phyloP scores from a whole-genome alignment of 2,329 filamentous ascomycete genomes.

The Trichoderma atrobrunneum region DNA sequence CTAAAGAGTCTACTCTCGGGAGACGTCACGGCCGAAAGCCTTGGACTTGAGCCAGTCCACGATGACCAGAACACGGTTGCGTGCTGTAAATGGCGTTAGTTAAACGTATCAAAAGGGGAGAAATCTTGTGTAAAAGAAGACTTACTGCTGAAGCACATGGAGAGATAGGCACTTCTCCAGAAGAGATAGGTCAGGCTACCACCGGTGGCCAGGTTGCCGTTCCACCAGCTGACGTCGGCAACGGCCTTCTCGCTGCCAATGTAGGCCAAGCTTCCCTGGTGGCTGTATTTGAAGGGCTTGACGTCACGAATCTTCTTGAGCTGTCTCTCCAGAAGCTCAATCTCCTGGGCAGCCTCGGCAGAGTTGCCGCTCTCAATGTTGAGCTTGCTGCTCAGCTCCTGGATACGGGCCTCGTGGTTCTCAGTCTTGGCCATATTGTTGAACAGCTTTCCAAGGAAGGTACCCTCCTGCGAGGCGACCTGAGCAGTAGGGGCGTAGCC shows the following conservation, averaged over 20 bases:
- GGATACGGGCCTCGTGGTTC: slow-evolving; percentile 71
- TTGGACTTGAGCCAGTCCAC: slow-evolving; percentile 98
- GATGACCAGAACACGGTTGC: slow-evolving; percentile 89
- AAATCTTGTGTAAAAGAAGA: slow-evolving; percentile 30
- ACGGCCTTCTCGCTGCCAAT: slow-evolving; percentile 98
- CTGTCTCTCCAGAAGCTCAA: slow-evolving; percentile 82
- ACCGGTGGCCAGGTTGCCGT: slow-evolving; percentile 91
- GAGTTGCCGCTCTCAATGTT: slow-evolving; percentile 62
- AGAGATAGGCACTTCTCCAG: slow-evolving; percentile 96
- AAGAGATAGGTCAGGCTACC: slow-evolving; percentile 95
- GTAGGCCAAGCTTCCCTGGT: slow-evolving; percentile 95
- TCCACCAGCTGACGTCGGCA: slow-evolving; percentile 95
- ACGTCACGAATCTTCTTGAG: slow-evolving; percentile 88
- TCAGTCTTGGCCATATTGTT: slow-evolving; percentile 99
- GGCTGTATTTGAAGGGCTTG: slow-evolving; percentile 97
- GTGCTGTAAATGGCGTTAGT: slow-evolving; percentile 52
- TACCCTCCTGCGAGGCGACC: slow-evolving; percentile 92
- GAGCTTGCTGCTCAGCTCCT: slow-evolving; percentile 61
- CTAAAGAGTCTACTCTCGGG: slow-evolving; percentile 61
- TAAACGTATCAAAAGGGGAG: not conserved
- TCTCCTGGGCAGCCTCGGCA: slow-evolving; percentile 68
- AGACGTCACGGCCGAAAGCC: slow-evolving; percentile 92
- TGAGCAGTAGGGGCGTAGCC: slow-evolving; percentile 98
- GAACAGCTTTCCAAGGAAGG: slow-evolving; percentile 91
- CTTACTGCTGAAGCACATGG: slow-evolving; percentile 99